A percentile compares a stretch with the other conserved stretches of the same genome.
These are phyloP conservation scores for Acephala macrosclerotiorum DNA, from an alignment of 2,329 filamentous ascomycete species.

Conservation along the genomic window DNA sequence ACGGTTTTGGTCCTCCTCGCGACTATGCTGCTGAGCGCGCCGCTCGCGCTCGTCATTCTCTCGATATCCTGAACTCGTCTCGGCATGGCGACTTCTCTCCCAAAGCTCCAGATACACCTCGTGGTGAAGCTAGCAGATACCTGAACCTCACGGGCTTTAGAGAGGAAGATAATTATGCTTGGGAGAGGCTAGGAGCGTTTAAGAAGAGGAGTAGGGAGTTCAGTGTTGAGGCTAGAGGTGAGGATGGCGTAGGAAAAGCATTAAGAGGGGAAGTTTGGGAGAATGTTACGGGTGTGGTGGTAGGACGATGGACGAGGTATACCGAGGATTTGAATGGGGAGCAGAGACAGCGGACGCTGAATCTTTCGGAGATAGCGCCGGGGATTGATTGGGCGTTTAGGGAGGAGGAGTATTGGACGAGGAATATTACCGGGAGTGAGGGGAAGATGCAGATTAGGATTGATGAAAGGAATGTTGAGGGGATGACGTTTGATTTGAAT, in stretches of 20 bases:
- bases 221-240: constrained; percentile 58
- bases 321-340: constrained; percentile 35
- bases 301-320: constrained; percentile 42
- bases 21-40: constrained; percentile 55
- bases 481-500: constrained; percentile 14
- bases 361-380: constrained; percentile 70
- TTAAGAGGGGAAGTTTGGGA: constrained; percentile 39
- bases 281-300: constrained; percentile 45
- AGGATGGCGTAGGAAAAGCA: constrained; percentile 24
- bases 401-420: constrained; percentile 66
- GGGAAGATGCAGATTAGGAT: constrained; percentile 76
- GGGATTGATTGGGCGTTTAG: constrained; percentile 68
- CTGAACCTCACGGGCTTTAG: constrained; percentile 82
- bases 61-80: constrained; percentile 61
- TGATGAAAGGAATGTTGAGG: constrained; percentile 51
- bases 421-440: constrained; percentile 79
- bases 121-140: constrained; percentile 48
- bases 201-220: constrained; percentile 69
- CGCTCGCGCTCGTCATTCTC: constrained; percentile 58
- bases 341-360: constrained; percentile 54
- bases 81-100: constrained; percentile 68
- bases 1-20: constrained; percentile 51
- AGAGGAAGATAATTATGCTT: constrained; percentile 76
- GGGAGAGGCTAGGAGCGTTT: constrained; percentile 75
- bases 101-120: constrained; percentile 37